Evolutionary conservation across 2,329 filamentous ascomycete genomes (phyloP).

Genomic region (Samsoniella hepiali): DNA sequence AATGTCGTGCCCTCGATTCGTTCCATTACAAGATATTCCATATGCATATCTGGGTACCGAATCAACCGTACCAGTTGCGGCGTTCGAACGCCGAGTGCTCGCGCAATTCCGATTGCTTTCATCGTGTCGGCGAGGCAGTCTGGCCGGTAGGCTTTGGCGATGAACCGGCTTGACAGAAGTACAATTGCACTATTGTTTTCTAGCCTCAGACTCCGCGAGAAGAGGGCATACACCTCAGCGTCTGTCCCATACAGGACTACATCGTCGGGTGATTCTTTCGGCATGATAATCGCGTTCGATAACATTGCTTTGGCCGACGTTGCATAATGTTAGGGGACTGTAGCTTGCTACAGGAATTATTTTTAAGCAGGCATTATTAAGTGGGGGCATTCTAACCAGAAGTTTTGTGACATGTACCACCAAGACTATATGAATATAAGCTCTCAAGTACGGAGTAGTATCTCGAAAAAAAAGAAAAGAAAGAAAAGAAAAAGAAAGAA

Average conservation of each 20-base stretch:
- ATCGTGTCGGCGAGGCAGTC: slow-evolving; percentile 1
- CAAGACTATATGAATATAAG: too few relatives aligned
- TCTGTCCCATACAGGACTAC: background rate
- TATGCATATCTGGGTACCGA: background rate
- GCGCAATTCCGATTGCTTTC: background rate
- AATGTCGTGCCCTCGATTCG: background rate
- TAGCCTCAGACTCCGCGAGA: background rate
- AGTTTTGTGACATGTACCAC: too few relatives aligned
- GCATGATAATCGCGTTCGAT: background rate
- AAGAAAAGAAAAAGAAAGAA: too few relatives aligned
- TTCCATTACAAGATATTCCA: background rate
- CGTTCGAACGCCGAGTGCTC: background rate
- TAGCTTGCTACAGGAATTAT: too few relatives aligned
- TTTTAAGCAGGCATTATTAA: too few relatives aligned
- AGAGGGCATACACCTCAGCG: background rate
- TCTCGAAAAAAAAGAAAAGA: too few relatives aligned
- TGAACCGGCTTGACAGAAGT: background rate
- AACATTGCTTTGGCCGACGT: too few relatives aligned
- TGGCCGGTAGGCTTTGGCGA: background rate
- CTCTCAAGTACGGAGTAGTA: too few relatives aligned
- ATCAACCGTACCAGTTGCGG: background rate
- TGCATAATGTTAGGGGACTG: too few relatives aligned
- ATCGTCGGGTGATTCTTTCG: background rate
- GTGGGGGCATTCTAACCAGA: too few relatives aligned
- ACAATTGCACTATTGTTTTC: background rate